phyloP scores from a whole-genome alignment of 306 rosid species.

The Corylus americana region DNA sequence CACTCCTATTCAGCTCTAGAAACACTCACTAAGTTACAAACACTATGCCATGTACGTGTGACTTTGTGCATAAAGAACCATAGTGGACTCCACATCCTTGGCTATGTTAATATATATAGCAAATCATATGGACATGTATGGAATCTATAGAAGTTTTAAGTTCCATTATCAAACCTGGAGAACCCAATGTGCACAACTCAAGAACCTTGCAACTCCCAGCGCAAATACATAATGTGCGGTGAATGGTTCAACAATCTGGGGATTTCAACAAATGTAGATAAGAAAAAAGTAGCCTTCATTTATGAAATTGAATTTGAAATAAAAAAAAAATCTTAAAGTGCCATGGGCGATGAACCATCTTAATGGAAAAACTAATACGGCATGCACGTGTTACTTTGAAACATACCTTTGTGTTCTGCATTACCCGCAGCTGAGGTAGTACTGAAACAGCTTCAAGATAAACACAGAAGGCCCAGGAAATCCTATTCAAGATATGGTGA shows the following conservation, averaged over 20 bases:
- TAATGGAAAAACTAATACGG: conserved; percentile 4
- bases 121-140: conserved; percentile 4
- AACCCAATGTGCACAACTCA: conserved; percentile 88
- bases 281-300: not conserved
- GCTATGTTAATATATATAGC: not conserved
- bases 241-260: conserved; percentile 80
- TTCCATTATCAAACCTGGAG: conserved; percentile 55
- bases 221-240: conserved; percentile 85
- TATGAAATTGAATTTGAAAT: not conserved
- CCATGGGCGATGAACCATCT: not conserved
- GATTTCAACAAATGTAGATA: conserved; percentile 16
- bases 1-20: too few relatives aligned
- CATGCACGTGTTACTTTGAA: not conserved
- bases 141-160: conserved; percentile 7
- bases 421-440: conserved; percentile 73
- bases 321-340: not conserved
- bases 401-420: conserved; percentile 74
- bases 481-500: conserved; percentile 56
- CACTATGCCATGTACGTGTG: not conserved
- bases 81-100: not conserved
- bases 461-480: conserved; percentile 80
- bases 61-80: not conserved
- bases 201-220: conserved; percentile 77
- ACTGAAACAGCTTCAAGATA: conserved; percentile 87
- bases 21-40: not conserved